phyloP scores from a whole-genome alignment of 495 filamentous ascomycete genomes.

The Annulohypoxylon stygium region DNA sequence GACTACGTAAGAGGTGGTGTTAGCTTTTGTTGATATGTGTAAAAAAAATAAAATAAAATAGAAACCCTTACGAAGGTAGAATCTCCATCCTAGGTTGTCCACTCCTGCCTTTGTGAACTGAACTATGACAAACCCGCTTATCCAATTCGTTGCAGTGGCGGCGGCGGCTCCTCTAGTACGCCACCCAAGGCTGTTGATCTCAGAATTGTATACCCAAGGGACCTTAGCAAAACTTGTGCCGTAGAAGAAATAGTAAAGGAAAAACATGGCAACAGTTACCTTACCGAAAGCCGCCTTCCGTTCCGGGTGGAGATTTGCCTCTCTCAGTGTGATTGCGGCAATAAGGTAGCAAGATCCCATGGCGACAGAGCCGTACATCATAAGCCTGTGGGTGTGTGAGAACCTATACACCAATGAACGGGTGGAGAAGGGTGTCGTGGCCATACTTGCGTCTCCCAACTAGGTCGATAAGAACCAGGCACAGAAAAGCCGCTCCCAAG shows the following conservation, averaged over 20 bases:
- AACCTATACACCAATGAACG: not conserved
- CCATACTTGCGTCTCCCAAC: constrained; percentile 50
- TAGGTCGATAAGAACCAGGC: constrained; percentile 47
- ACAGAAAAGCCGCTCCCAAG: constrained; percentile 48
- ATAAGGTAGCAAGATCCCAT: constrained; percentile 50
- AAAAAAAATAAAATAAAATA: not conserved
- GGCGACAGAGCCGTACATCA: constrained; percentile 56
- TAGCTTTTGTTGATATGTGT: not conserved
- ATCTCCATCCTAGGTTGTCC: constrained; percentile 53
- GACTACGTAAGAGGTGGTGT: constrained; percentile 31
- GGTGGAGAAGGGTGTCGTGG: not conserved
- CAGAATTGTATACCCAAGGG: constrained; percentile 59
- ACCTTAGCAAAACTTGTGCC: constrained; percentile 54
- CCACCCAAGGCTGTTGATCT: constrained; percentile 58
- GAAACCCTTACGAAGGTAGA: constrained; percentile 49
- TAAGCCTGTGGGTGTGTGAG: constrained; percentile 54
- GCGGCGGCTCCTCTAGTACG: constrained; percentile 55
- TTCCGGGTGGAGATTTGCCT: constrained; percentile 37
- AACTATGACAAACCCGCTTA: constrained; percentile 54
- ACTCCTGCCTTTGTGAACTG: constrained; percentile 55
- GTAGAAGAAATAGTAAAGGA: constrained; percentile 56
- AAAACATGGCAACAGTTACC: constrained; percentile 53
- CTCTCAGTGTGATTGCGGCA: constrained; percentile 47
- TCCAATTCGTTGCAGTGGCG: constrained; percentile 57
- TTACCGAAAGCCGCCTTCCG: constrained; percentile 36